phyloP scores from a whole-genome alignment of 129 eudicot genomes.

The Lactuca sativa region DNA sequence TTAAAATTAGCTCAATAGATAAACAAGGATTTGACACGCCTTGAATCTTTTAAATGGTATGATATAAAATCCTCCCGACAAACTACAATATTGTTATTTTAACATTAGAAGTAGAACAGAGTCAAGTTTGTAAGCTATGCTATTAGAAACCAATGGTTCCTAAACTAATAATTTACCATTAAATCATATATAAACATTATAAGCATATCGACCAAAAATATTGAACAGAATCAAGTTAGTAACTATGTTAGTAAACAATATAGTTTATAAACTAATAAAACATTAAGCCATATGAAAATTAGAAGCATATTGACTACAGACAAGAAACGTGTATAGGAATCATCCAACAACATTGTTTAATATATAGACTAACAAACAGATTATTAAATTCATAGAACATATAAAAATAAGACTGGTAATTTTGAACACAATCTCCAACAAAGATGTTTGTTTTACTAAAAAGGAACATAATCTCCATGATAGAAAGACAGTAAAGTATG shows the following conservation, averaged over 20 bases:
- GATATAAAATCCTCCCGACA: not conserved
- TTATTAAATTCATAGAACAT: too few species aligned
- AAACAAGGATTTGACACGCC: not conserved
- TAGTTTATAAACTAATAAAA: not conserved
- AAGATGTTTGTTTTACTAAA: not conserved
- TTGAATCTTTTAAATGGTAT: not conserved
- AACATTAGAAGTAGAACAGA: not conserved
- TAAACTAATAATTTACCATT: too few species aligned
- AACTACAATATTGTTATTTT: not conserved
- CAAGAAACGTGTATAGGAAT: not conserved
- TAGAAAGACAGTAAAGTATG: not conserved
- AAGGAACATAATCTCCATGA: not conserved
- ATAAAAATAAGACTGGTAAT: not conserved
- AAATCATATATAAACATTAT: too few species aligned
- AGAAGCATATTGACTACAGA: not conserved
- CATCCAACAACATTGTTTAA: not conserved
- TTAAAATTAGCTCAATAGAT: not conserved
- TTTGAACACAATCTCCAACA: too few species aligned
- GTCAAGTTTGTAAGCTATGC: not conserved
- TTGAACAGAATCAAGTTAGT: not conserved
- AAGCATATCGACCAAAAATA: not conserved
- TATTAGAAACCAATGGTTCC: too few species aligned
- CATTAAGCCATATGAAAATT: not conserved
- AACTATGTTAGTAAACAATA: not conserved
- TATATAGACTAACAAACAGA: too few species aligned